Evolutionary conservation across 2,329 filamentous ascomycete genomes (phyloP), one percentile per base, ranked within the genome.

Genomic region (Pseudodiploospora longispora): DNA sequence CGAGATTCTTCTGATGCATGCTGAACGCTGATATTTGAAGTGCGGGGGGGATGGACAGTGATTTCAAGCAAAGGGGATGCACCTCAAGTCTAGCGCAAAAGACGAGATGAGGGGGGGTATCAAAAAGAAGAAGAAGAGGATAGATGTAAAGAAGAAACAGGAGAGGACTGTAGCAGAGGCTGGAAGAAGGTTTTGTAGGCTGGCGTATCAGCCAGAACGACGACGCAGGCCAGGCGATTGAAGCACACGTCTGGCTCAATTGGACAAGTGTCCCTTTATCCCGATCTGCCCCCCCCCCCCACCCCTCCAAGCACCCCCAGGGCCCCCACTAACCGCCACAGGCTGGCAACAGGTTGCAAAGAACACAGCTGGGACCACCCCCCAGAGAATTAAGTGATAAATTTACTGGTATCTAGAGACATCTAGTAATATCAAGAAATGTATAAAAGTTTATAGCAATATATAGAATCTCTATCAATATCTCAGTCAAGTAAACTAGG

Each of bases 1-100:
- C 69, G 51, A 78, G 57, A 55, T 65, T 68, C 62, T 72, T 72
- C 56, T 68, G 64, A 52, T 68, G 68, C 73, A 76, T 76, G 48
- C 56, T 67, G 58, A 55, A 42, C 46, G 42, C 44, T 37, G 12
- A 47, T 38, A 53, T 40, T 40, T 38, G 47, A 41, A 36, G 42
- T 19, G 19, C 19, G 19, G 19, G 19, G 19, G 19, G 19, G 19
- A 19, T 19, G 38, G 41, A 37, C 38, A 27, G 6, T 10, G 28
- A 19, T 27, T 10, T 6, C 32, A 36, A 31, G 12, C 27, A 33
- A 30, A 12, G 40, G 8, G 29, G 27, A 32, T 30, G 12, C 9
- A 40, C 10, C 36, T 38, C 36, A 10, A 38, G 9, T 27, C 9
- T 19, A 38, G 8, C 27, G 10, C 8, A 32, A 8, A 38, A 32